phyloP scores from a whole-genome alignment of 495 filamentous ascomycete species.

The Haplographium delicatum region DNA sequence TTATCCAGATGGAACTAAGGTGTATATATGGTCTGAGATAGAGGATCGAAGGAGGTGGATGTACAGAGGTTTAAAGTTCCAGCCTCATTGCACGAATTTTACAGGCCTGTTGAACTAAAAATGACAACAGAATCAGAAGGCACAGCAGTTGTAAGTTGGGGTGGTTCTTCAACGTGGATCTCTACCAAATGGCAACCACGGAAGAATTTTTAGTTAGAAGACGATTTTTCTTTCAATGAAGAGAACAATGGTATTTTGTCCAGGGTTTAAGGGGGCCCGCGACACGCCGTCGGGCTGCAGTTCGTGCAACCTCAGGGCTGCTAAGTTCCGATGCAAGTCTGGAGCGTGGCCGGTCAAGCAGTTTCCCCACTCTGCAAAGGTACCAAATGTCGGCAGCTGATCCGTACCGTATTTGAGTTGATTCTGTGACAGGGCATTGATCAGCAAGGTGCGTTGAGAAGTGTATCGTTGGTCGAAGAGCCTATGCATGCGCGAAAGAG shows the following conservation, averaged over 20 bases:
- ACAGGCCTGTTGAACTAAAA: background rate
- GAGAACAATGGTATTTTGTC: conserved; percentile 5
- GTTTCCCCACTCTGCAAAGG: conserved; percentile 18
- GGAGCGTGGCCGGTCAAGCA: conserved; percentile 6
- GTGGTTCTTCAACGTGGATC: no score
- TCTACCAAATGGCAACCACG: conserved; percentile 1
- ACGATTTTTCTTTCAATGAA: background rate
- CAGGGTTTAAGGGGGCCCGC: conserved; percentile 16
- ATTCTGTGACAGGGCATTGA: conserved; percentile 21
- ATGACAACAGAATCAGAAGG: background rate
- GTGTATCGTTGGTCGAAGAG: conserved; percentile 18
- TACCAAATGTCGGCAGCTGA: conserved; percentile 25
- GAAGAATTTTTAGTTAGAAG: conserved; percentile 16
- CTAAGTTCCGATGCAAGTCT: conserved; percentile 25
- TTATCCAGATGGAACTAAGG: conserved; percentile 18
- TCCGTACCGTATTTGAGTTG: conserved; percentile 18
- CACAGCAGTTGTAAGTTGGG: no score
- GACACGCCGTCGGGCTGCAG: conserved; percentile 18
- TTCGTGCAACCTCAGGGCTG: conserved; percentile 24
- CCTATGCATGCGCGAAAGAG: conserved; percentile 5
- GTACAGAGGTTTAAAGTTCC: conserved; percentile 10
- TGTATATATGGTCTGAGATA: conserved; percentile 4
- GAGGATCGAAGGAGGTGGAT: conserved; percentile 4
- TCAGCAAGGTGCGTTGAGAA: conserved; percentile 19
- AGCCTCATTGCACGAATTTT: conserved; percentile 18